phyloP scores from a whole-genome alignment of 345 rosid species.

The Camelina laxa region DNA sequence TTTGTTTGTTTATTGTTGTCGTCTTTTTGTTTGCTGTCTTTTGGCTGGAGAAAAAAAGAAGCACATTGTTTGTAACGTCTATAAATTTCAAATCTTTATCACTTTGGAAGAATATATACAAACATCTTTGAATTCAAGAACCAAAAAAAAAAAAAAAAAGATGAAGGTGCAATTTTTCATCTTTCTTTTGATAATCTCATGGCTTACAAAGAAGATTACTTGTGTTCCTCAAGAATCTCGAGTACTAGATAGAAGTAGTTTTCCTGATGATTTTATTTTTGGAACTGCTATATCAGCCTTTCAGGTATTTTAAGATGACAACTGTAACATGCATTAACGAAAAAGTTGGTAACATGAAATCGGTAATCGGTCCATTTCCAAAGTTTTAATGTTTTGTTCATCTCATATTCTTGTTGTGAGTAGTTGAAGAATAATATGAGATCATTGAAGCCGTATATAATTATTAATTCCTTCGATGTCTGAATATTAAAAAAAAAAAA shows the following conservation, averaged over 20 bases:
- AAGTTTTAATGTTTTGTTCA: constrained; percentile 1
- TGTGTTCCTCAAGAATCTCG: constrained; percentile 1
- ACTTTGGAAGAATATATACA: not conserved
- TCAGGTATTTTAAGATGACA: constrained; percentile 31
- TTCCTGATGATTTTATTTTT: constrained; percentile 43
- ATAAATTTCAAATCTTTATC: constrained; percentile 8
- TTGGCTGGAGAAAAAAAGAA: not conserved
- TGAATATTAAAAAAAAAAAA: not conserved
- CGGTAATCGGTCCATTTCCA: not conserved
- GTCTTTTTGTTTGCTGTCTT: not conserved
- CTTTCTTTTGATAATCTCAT: constrained; percentile 5
- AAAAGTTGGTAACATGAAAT: not conserved
- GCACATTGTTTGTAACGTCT: constrained; percentile 36
- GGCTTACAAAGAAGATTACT: constrained; percentile 13
- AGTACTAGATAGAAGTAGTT: constrained; percentile 27
- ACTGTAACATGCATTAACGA: not conserved
- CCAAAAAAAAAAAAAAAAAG: not conserved
- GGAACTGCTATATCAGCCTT: constrained; percentile 43
- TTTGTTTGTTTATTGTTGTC: constrained; percentile 1
- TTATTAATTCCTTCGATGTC: not conserved
- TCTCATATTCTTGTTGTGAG: not conserved
- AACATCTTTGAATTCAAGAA: not conserved
- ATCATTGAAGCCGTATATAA: not conserved
- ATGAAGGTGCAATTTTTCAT: constrained; percentile 22
- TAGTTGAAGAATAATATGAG: not conserved